Evolutionary conservation across 495 filamentous ascomycete genomes (phyloP).

Genomic region (Corynascus novoguineensis): DNA sequence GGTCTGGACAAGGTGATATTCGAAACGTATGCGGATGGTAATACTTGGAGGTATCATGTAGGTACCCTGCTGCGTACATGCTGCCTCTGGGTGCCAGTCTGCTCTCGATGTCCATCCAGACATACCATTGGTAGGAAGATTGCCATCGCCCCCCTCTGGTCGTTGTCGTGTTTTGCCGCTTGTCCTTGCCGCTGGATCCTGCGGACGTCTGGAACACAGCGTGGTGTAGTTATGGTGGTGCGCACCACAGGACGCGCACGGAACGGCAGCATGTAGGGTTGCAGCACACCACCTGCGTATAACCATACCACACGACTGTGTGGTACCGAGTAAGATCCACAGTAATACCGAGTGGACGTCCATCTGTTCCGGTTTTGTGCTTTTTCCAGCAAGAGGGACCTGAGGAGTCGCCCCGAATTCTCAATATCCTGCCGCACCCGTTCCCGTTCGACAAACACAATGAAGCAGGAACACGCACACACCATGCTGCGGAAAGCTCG

Average conservation of each 20-base stretch:
- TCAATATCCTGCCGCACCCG: neutral
- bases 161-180: neutral
- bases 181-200: neutral
- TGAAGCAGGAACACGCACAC: neutral
- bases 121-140: neutral
- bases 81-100: too few species aligned
- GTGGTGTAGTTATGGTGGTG: neutral
- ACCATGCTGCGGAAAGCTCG: neutral
- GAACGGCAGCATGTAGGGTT: neutral
- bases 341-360: constrained; percentile 6
- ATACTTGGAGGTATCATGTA: neutral
- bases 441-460: neutral
- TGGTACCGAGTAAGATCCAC: neutral
- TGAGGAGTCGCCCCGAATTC: neutral
- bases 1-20: too few species aligned
- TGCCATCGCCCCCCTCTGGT: neutral
- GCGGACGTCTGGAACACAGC: neutral
- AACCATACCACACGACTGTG: neutral
- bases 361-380: neutral
- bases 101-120: too few species aligned
- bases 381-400: too few species aligned
- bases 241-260: neutral
- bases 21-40: too few species aligned
- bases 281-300: neutral
- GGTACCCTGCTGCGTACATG: neutral